Base-by-base conservation (phyloP, 305 asterid genomes). In the Rubia tinctorum region DNA sequence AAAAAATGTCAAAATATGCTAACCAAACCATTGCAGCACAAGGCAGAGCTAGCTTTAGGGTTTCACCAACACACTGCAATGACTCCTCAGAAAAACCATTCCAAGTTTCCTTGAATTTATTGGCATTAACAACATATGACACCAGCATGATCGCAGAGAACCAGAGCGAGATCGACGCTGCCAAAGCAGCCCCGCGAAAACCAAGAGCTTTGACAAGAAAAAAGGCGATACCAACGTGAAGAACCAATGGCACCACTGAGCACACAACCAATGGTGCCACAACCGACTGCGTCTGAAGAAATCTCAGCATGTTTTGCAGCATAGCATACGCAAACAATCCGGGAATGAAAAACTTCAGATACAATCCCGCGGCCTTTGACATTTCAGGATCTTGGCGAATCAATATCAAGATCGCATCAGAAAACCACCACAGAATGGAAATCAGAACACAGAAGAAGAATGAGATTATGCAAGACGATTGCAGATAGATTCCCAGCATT, bases 231-330 rank as follows among this genome's bases (percentile, higher is more conserved):
- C 58, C 22, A 17, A 51, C 58, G 0, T 51, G 58, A 22, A 51
- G 17, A 20, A 49, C 17, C 58, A 15, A 3, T 15, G 58, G 58
- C 7, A 17, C 58, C 20, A 49, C 20, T 15, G 58, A 49, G 58
- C 58, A 49, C 15, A 22, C 58, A 51, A 51, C 58, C 58, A 51
- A 51, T 18, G 58, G 58, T 22, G 17, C 58, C 22, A 51, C 58
- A 51, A 90, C 81, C 13, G 84, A 82, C 59, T 92, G 98, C 22
- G 96, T 81, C 80, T 88, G 96, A 77, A 90, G 86, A 80, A 92
- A 92, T 51, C 93, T 86, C 81, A 92, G 62, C 13, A 90, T 70
- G 72, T 90, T 92, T 73, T 92, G 91, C 68, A 92, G 39, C 22
- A 87, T 15, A 5, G 91, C 93, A 7, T 86, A 90, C 4, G 96